A percentile compares a stretch with the other conserved stretches of the same genome.
phyloP scores from a whole-genome alignment of 2,329 filamentous ascomycete genomes.

The Grosmannia serpens region DNA sequence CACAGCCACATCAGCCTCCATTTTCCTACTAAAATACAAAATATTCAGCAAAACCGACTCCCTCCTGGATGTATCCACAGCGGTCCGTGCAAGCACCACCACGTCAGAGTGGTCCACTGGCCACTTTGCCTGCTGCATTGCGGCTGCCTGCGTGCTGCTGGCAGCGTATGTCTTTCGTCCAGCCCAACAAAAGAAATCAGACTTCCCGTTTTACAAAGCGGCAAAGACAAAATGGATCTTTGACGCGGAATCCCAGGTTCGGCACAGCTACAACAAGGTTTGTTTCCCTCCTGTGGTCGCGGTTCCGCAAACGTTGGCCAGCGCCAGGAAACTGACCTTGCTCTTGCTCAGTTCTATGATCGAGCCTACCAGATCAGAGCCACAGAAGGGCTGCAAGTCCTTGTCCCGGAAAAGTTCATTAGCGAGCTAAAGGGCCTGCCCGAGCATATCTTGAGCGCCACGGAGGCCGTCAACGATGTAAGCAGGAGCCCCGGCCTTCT shows the following conservation, averaged over 20 bases:
- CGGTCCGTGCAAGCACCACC: slow-evolving; percentile 15
- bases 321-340: too few relatives aligned
- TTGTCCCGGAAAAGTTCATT: slow-evolving; percentile 33
- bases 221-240: slow-evolving; percentile 39
- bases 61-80: slow-evolving; percentile 15
- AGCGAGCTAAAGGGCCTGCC: slow-evolving; percentile 35
- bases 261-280: slow-evolving; percentile 38
- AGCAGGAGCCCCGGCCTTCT: background rate
- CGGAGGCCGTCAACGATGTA: slow-evolving; percentile 36
- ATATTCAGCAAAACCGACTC: slow-evolving; percentile 14
- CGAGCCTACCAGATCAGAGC: slow-evolving; percentile 39
- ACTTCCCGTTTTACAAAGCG: slow-evolving; percentile 35
- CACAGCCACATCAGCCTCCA: slow-evolving; percentile 8
- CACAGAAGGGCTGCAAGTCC: slow-evolving; percentile 36
- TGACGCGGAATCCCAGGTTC: slow-evolving; percentile 33
- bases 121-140: slow-evolving; percentile 29
- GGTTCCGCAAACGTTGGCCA: background rate
- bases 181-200: slow-evolving; percentile 17
- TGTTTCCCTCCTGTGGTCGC: background rate
- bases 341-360: slow-evolving; percentile 29
- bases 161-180: slow-evolving; percentile 27
- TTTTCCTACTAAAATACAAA: slow-evolving; percentile 11
- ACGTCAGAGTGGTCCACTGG: slow-evolving; percentile 13
- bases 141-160: slow-evolving; percentile 24
- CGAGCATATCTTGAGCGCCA: slow-evolving; percentile 36